Evolutionary conservation across 495 filamentous ascomycete genomes (phyloP).

Genomic region (Aspergillus diversus): DNA sequence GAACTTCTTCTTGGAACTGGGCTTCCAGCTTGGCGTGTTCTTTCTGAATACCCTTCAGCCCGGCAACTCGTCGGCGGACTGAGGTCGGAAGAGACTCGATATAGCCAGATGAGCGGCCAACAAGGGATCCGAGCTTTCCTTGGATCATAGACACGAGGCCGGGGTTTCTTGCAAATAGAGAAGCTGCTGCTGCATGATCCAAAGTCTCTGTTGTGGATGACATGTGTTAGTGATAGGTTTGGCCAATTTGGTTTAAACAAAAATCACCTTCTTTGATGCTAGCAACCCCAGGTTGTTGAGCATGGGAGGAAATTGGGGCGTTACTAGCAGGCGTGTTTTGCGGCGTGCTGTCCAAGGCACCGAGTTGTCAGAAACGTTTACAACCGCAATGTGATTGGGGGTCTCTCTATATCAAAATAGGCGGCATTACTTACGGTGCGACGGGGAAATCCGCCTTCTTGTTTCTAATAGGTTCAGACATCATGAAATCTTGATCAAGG

Average conservation of each 20-base stretch:
- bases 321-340: constrained; percentile 94
- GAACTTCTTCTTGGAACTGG: constrained; percentile 96
- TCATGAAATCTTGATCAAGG: constrained; percentile 42
- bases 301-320: constrained; percentile 97
- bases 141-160: constrained; percentile 95
- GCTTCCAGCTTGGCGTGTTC: constrained; percentile 98
- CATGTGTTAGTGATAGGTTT: neutral
- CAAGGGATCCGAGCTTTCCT: constrained; percentile 88
- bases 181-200: constrained; percentile 82
- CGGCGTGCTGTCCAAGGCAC: constrained; percentile 67
- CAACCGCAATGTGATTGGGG: constrained; percentile 4
- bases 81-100: constrained; percentile 89
- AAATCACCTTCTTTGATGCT: constrained; percentile 96
- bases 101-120: constrained; percentile 95
- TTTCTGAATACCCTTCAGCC: constrained; percentile 97
- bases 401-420: constrained; percentile 4
- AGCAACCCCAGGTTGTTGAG: constrained; percentile 89
- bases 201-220: constrained; percentile 70
- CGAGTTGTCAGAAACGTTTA: constrained; percentile 30
- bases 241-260: constrained; percentile 27
- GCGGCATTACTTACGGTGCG: constrained; percentile 70
- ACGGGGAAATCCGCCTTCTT: constrained; percentile 81
- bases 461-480: constrained; percentile 91
- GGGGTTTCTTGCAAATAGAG: constrained; percentile 92
- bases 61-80: constrained; percentile 90